Base-by-base conservation (phyloP, 2,329 filamentous ascomycete species). In the Teratosphaeria viscida region DNA sequence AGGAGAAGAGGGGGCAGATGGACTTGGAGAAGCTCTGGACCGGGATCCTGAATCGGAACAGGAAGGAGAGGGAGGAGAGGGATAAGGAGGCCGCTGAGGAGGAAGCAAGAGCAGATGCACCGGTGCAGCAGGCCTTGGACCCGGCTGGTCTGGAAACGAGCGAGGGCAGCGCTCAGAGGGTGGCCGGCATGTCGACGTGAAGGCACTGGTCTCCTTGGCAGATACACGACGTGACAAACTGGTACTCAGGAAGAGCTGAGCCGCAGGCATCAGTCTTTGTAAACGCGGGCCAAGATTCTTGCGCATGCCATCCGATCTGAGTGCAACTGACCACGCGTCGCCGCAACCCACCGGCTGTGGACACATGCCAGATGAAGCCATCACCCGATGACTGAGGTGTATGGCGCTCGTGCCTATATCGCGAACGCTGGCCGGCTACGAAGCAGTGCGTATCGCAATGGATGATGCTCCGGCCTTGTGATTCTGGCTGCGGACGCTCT, bases 1-100 rank as follows among this genome's bases (percentile, higher is more conserved):
- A 87, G 64, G 84, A 86, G 68, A 89, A 88, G 74, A 77, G 86
- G 65, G 80, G 77, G 34, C 84, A 88, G 65, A 78, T 88, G 37
- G 82, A 88, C 68, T 72, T 89, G 57, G 86, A 89, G 67, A 79
- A 78, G 16, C 72, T 89, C 11, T 89, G 86, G 84, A 74, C 60
- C 12, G 67, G 63, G 11, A 64, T 70, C 16, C 52, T 71, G 58
- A 65, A 63, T 53, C 56, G 66, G 43, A 61, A 63, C 34, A 55
- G 57, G 56, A 67, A 63, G 58, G 66, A 68, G 39, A 64, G 62
- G 55, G 65, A 65, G n/a, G 62, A 62, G 53, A 58, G 56, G 32
- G 35, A 39, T 1, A 27, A n/a, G n/a, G 43, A 54, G 29, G 55
- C 57, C 3, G 63, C 57, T 16, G 52, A 10, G 55, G 39, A 57